A percentile compares a stretch with the other conserved stretches of the same genome.
Evolutionary conservation across 1,139 yeast species (phyloP).

Genomic region (Hyphopichia buzzinii): DNA sequence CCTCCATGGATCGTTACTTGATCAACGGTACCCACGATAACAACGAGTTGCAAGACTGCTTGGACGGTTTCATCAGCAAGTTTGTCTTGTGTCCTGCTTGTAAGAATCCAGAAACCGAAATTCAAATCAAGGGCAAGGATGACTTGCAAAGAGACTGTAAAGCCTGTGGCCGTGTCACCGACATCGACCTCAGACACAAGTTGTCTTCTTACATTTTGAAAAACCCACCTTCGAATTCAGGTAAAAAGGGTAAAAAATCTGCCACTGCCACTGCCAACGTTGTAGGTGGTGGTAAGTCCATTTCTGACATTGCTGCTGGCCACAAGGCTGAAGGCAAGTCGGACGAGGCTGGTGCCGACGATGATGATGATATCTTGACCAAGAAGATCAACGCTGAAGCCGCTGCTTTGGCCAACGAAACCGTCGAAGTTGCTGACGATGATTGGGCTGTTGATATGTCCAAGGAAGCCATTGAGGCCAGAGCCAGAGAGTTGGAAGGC

Average conservation of each 20-base stretch:
- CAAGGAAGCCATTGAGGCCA: conserved; percentile 91
- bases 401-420: conserved; percentile 54
- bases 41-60: conserved; percentile 82
- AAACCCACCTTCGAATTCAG: conserved; percentile 76
- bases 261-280: conserved; percentile 93
- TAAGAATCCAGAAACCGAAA: conserved; percentile 97
- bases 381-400: conserved; percentile 85
- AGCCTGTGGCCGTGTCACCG: conserved; percentile 94
- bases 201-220: conserved; percentile 82
- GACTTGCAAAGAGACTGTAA: conserved; percentile 88
- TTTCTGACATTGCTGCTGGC: conserved; percentile 70
- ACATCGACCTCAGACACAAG: conserved; percentile 83
- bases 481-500: conserved; percentile 85
- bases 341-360: conserved; percentile 38
- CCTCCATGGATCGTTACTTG: conserved; percentile 82
- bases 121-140: conserved; percentile 75
- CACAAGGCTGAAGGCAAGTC: conserved; percentile 31
- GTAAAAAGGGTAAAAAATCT: conserved; percentile 62
- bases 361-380: conserved; percentile 75
- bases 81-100: conserved; percentile 94
- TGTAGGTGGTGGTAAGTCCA: conserved; percentile 83
- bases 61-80: conserved; percentile 91
- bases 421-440: conserved; percentile 73
- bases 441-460: conserved; percentile 99
- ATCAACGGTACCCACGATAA: conserved; percentile 97